Conservation (phyloP, 768 basidiomycete genomes). For the Serendipita indica region DNA sequence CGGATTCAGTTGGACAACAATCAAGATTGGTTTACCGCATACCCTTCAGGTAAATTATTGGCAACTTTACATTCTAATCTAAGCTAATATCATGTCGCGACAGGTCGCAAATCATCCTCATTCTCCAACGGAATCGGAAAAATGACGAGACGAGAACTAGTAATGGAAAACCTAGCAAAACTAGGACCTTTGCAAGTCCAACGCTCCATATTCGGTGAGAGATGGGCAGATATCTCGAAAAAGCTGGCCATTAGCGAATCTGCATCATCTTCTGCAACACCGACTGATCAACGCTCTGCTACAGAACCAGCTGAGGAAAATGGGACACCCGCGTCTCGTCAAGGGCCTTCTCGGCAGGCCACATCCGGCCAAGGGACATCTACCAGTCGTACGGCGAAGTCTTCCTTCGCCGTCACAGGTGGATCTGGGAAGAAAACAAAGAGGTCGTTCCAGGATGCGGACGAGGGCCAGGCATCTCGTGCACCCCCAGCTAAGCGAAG, state of each 20-base stretch:
- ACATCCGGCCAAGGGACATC: no score
- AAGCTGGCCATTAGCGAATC: constrained; percentile 20
- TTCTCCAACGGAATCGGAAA: background rate
- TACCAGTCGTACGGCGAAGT: background rate
- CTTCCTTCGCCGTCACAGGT: no score
- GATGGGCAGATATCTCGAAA: constrained; percentile 22
- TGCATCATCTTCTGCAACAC: constrained; percentile 17
- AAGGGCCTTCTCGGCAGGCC: background rate
- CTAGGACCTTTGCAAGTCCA: background rate
- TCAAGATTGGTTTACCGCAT: background rate
- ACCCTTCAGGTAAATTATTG: background rate
- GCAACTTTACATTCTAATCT: background rate
- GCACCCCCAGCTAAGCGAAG: background rate
- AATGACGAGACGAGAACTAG: background rate
- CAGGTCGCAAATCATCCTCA: no score
- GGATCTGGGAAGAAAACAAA: no score
- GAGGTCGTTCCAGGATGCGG: background rate
- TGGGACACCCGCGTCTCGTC: background rate
- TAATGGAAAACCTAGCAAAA: background rate
- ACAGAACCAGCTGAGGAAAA: background rate
- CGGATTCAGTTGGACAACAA: background rate
- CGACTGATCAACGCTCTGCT: background rate
- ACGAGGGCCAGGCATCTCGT: background rate
- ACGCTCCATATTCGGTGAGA: constrained; percentile 22
- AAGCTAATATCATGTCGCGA: no score